These are phyloP conservation scores for Spergularia marina DNA, from an alignment of 148 eudicot species.

Conservation along the genomic window DNA sequence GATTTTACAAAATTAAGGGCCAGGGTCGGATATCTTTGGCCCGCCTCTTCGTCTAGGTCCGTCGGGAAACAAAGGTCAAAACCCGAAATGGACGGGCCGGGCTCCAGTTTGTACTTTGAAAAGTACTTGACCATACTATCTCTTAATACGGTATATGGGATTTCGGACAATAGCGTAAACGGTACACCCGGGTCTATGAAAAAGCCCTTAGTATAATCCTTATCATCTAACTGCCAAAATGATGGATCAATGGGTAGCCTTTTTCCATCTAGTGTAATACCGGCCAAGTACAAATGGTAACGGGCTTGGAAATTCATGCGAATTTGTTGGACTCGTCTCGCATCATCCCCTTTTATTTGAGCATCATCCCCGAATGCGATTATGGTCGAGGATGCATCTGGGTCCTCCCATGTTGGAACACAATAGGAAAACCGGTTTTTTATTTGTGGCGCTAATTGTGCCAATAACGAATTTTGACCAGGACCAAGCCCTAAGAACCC, in stretches of 20 bases:
- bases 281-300: neutral
- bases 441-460: neutral
- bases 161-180: neutral
- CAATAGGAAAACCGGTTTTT: slow-evolving; percentile 17
- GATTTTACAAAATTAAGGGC: neutral
- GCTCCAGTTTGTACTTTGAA: neutral
- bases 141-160: neutral
- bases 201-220: neutral
- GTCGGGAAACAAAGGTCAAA: slow-evolving; percentile 2
- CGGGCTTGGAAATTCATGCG: neutral
- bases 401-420: neutral
- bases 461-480: slow-evolving; percentile 15
- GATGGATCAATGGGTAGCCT: neutral
- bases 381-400: neutral
- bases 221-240: neutral
- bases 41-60: neutral
- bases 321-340: neutral
- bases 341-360: neutral
- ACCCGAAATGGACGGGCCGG: neutral
- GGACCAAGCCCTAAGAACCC: slow-evolving; percentile 17
- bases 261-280: neutral
- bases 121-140: neutral
- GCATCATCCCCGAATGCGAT: slow-evolving; percentile 1
- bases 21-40: neutral
- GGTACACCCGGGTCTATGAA: slow-evolving; percentile 9